Percentiles rank a stretch among this genome's conserved stretches.
Evolutionary conservation across 768 basidiomycete species (phyloP).

Genomic region (Glaciozyma antarctica): DNA sequence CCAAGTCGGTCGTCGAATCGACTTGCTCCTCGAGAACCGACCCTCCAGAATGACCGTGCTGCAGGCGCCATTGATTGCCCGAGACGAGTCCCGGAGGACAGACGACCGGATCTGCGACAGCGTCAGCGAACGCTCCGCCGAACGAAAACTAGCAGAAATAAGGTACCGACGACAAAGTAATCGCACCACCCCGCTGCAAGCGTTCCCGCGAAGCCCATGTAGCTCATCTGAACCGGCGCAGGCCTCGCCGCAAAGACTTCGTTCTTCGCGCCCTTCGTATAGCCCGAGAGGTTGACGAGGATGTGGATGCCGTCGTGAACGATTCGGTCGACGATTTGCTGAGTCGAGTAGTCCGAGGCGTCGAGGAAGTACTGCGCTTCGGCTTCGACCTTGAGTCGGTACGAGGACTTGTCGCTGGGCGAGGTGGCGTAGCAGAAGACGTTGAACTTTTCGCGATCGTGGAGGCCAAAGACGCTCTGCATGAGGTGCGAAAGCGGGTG

Average conservation of each 20-base stretch:
- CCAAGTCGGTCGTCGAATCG: conserved; percentile 29
- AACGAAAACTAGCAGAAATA: background rate
- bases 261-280: conserved; percentile 50
- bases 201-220: conserved; percentile 50
- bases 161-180: conserved; percentile 27
- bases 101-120: conserved; percentile 42
- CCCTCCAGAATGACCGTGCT: background rate
- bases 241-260: conserved; percentile 50
- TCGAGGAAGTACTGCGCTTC: conserved; percentile 44
- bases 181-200: conserved; percentile 41
- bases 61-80: conserved; percentile 29
- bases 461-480: conserved; percentile 45
- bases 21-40: background rate
- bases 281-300: conserved; percentile 44
- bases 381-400: conserved; percentile 45
- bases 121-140: conserved; percentile 12
- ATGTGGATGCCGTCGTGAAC: conserved; percentile 46
- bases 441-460: conserved; percentile 43
- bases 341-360: conserved; percentile 42
- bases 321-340: conserved; percentile 43
- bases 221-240: conserved; percentile 46
- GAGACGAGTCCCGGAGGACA: conserved; percentile 39
- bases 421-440: conserved; percentile 49
- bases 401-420: conserved; percentile 45
- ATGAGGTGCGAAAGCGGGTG: conserved; percentile 51